Percentiles rank a stretch among this genome's conserved stretches.
Evolutionary conservation across 352 stramenopile genomes (phyloP).

Genomic region (Globisporangium barbulae): DNA sequence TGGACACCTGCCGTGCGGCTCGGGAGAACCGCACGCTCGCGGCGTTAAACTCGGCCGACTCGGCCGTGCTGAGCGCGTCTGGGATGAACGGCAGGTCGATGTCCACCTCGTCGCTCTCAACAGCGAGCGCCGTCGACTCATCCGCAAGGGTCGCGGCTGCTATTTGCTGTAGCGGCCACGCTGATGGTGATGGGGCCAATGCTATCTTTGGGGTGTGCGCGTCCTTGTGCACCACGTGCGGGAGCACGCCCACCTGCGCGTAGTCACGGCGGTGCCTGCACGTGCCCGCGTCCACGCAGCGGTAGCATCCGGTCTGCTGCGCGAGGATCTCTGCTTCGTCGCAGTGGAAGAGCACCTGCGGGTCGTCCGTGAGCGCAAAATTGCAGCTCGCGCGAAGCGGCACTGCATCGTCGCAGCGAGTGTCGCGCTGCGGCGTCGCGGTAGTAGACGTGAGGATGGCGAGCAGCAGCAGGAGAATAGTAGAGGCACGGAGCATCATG

Average conservation of each 20-base stretch:
- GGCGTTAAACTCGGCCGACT: conserved; percentile 9
- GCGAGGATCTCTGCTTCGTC: conserved; percentile 29
- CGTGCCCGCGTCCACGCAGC: conserved; percentile 35
- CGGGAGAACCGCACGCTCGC: conserved; percentile 5
- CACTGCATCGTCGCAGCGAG: conserved; percentile 35
- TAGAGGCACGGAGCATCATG: neutral
- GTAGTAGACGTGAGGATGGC: neutral
- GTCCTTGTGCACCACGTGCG: neutral
- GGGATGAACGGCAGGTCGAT: conserved; percentile 15
- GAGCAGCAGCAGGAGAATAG: neutral
- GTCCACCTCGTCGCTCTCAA: neutral
- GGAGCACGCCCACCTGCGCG: conserved; percentile 2
- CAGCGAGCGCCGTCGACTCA: neutral
- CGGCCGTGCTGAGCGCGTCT: conserved; percentile 19
- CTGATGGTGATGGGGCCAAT: neutral
- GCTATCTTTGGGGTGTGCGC: conserved; percentile 9
- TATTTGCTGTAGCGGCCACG: neutral
- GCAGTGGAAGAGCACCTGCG: conserved; percentile 25
- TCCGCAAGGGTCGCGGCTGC: neutral
- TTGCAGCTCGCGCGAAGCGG: conserved; percentile 7
- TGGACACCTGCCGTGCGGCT: conserved; percentile 22
- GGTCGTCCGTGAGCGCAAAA: conserved; percentile 7
- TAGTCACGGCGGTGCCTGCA: conserved; percentile 19
- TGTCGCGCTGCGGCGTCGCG: conserved; percentile 13
- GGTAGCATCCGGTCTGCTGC: conserved; percentile 42